Evolutionary conservation across 768 basidiomycete genomes (phyloP).

Genomic region (Galerina marginata): DNA sequence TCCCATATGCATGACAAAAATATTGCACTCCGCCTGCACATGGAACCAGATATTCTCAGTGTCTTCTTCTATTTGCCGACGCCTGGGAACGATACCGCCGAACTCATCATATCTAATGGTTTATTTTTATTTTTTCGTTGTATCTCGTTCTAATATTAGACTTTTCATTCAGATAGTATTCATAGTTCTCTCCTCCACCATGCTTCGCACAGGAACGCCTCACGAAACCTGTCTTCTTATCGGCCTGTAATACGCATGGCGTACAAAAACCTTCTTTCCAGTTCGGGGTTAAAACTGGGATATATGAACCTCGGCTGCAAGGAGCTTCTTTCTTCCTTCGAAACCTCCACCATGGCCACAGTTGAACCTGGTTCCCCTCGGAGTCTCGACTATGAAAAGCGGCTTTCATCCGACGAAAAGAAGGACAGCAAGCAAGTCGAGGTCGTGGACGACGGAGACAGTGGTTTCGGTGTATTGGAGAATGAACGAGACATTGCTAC

Average conservation of each 20-base stretch:
- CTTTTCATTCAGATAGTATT: constrained; percentile 6
- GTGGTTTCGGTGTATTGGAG: constrained; percentile 40
- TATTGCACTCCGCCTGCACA: too few species aligned
- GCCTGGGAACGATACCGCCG: too few species aligned
- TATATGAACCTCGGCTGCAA: constrained; percentile 3
- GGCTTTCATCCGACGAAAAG: constrained; percentile 35
- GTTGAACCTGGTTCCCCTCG: constrained; percentile 2
- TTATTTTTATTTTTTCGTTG: constrained; percentile 3
- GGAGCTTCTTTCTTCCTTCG: constrained; percentile 2
- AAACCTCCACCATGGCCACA: constrained; percentile 13
- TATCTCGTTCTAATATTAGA: constrained; percentile 1
- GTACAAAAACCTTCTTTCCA: background rate
- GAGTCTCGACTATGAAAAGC: constrained; percentile 31
- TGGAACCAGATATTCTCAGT: too few species aligned
- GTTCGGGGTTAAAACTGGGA: background rate
- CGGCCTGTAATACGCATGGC: constrained; percentile 16
- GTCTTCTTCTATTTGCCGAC: too few species aligned
- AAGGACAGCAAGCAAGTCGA: constrained; percentile 37
- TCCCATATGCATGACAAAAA: too few species aligned
- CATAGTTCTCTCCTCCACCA: constrained; percentile 17
- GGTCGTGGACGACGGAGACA: constrained; percentile 32
- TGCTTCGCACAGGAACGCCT: constrained; percentile 6
- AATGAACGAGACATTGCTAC: constrained; percentile 54
- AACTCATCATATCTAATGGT: background rate
- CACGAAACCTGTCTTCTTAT: constrained; percentile 14